A percentile compares a stretch with the other conserved stretches of the same genome.
Conservation (phyloP, 345 rosid genomes). For the Salix suchowensis region DNA sequence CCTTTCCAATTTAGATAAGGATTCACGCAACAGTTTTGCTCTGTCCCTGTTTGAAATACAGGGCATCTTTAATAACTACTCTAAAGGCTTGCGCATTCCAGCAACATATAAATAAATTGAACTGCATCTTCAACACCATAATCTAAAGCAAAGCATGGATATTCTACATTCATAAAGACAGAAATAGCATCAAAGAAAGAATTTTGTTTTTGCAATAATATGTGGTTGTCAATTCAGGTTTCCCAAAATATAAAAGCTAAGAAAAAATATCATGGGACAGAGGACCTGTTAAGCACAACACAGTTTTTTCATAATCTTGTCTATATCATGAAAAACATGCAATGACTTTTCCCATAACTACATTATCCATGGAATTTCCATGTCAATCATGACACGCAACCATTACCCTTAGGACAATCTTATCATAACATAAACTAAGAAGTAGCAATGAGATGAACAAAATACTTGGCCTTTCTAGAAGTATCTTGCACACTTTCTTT, state of each 20-base stretch:
- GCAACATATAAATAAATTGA: background rate
- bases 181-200: background rate
- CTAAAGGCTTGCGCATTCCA: background rate
- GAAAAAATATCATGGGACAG: background rate
- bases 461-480: conserved; percentile 74
- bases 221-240: background rate
- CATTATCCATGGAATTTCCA: background rate
- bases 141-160: background rate
- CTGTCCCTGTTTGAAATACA: conserved; percentile 58
- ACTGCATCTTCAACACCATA: background rate
- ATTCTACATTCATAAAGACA: background rate
- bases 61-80: conserved; percentile 14
- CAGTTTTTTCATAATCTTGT: background rate
- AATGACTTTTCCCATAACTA: background rate
- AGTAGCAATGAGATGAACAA: conserved; percentile 5
- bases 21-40: conserved; percentile 55
- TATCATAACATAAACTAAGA: background rate
- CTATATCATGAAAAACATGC: conserved; percentile 11
- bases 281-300: background rate
- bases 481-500: conserved; percentile 88
- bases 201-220: too few relatives aligned
- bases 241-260: background rate
- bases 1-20: conserved; percentile 65
- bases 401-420: background rate
- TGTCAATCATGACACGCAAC: background rate